Evolutionary conservation across 306 rosid species (phyloP).

Genomic region (Astragalus membranaceus): DNA sequence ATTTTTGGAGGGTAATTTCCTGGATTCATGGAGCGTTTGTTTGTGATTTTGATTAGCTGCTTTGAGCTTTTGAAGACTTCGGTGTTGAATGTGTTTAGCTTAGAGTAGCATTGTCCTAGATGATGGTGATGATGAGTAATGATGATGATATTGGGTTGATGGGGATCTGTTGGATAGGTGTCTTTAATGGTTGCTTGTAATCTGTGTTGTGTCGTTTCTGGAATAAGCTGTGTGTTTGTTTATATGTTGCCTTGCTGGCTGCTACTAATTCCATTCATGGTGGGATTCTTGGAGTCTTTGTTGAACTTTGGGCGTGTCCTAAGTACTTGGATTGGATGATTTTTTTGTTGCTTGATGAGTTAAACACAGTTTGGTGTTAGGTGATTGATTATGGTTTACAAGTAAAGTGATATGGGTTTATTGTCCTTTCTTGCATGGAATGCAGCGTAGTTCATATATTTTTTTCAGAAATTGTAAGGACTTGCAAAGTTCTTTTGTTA

Average conservation of each 20-base stretch:
- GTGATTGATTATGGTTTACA: background rate
- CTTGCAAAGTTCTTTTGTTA: background rate
- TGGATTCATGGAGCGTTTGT: background rate
- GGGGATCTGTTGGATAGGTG: conserved; percentile 16
- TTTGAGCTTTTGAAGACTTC: conserved; percentile 15
- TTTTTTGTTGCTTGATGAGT: background rate
- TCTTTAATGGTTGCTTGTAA: background rate
- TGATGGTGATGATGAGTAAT: background rate
- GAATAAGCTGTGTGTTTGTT: background rate
- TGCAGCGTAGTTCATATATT: background rate
- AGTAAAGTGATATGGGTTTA: background rate
- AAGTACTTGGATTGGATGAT: background rate
- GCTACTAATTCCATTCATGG: background rate
- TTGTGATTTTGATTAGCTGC: background rate
- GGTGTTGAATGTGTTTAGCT: conserved; percentile 9
- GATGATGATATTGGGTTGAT: background rate
- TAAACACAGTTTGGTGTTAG: background rate
- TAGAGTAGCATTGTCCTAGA: conserved; percentile 15
- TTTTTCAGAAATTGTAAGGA: background rate
- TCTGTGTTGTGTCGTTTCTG: background rate
- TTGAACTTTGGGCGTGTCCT: background rate
- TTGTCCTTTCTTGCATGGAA: background rate
- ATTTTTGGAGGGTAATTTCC: background rate
- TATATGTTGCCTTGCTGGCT: background rate
- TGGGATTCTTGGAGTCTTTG: background rate